Percentiles rank a stretch among this genome's conserved stretches.
Evolutionary conservation across 208 protist species (phyloP).

Genomic region (Trypanosoma lewisi): DNA sequence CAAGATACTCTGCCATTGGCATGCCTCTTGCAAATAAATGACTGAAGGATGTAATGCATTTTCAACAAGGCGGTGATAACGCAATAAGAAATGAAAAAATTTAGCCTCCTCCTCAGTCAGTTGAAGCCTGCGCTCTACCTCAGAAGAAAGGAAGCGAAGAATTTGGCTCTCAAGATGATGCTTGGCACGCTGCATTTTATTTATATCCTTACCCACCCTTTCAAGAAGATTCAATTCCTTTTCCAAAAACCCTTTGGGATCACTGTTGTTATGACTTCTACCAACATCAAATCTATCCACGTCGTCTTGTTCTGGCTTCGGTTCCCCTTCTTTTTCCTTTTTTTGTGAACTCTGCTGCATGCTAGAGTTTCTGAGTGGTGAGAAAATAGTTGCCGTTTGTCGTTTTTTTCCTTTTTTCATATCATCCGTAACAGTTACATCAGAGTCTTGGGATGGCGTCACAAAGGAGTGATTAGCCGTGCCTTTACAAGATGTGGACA

Average conservation of each 20-base stretch:
- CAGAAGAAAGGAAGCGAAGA: conserved; percentile 12
- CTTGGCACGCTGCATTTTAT: conserved; percentile 2
- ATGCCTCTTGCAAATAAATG: conserved; percentile 25
- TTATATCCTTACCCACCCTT: conserved; percentile 1
- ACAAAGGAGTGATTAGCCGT: too few relatives aligned
- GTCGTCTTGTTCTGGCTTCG: too few relatives aligned
- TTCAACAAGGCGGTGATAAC: conserved; percentile 22
- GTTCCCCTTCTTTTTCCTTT: too few relatives aligned
- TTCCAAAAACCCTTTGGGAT: not conserved
- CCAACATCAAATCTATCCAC: not conserved
- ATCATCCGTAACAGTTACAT: not conserved
- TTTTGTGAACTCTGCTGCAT: not conserved
- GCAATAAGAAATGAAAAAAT: conserved; percentile 16
- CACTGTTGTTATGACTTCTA: not conserved
- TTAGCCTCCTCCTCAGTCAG: not conserved
- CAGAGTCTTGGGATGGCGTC: not conserved
- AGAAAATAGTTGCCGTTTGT: too few relatives aligned
- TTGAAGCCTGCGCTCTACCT: conserved; percentile 1
- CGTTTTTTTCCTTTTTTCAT: not conserved
- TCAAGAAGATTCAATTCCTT: not conserved
- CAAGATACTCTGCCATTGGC: conserved; percentile 23
- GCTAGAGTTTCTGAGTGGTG: not conserved
- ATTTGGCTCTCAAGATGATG: conserved; percentile 4
- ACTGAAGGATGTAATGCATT: conserved; percentile 6
- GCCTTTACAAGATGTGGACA: too few relatives aligned